Base-by-base conservation (phyloP, 805 yeast genomes). In the Hanseniaspora nectarophila region DNA sequence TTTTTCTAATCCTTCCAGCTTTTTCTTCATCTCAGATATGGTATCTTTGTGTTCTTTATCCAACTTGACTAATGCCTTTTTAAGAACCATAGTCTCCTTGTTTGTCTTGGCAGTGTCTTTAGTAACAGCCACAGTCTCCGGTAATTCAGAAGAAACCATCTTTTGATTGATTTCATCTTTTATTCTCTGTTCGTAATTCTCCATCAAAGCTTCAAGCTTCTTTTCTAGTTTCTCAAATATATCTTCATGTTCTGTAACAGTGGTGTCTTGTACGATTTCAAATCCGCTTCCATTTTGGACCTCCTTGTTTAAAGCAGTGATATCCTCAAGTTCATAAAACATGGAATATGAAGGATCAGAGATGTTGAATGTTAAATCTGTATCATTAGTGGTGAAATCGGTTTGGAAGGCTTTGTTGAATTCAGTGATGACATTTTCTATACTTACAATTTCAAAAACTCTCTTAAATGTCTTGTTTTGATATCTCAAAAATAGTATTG, bases 401-500 rank as follows among this genome's bases (percentile, higher is more conserved):
- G 43, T 40, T 40, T 16, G 20, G 12, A 40, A 40, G 15, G 21
- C 32, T n/a, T 24, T 26, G 15, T 40, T 40, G 18, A 18, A 40
- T 8, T 40, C 43, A 40, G 23, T n/a, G 10, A 40, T 5, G 7
- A 40, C 6, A 26, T 13, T 5, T n/a, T 24, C 43, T 4, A n/a
- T 24, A 15, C 8, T 26, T 8, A 40, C 18, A 5, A n/a, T 40
- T 26, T 26, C 29, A n/a, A 40, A 24, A 4, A 13, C 13, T 15
- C 45, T 42, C 29, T 42, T 42, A 26, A 29, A 29, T 2, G 34
- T 42, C 18, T 16, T 42, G 7, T 42, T 75, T 10, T 71, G 72
- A 10, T 78, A 61, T 54, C 73, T 75, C 54, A 84, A 65, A 57
- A 73, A 84, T 0, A 81, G 53, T 15, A 40, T 52, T 4, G 24